A percentile compares a stretch with the other conserved stretches of the same genome.
These are phyloP conservation scores for Pluteus cervinus DNA, from an alignment of 768 basidiomycete species.

Conservation along the genomic window DNA sequence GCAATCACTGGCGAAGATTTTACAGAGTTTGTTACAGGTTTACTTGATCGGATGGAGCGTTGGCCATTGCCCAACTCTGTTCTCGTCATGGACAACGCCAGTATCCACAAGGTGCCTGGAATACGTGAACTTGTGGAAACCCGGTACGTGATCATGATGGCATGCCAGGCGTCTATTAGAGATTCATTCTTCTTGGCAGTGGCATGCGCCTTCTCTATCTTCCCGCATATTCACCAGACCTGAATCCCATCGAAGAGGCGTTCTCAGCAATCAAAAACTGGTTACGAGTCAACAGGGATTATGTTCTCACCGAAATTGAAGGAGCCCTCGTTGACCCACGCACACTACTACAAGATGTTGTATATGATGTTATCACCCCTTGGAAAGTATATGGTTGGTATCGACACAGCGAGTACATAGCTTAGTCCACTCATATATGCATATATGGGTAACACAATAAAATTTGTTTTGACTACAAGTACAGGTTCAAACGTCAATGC, in stretches of 20 bases:
- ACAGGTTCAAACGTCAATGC: too few species aligned
- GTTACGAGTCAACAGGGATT: slow-evolving; percentile 15
- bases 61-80: slow-evolving; percentile 21
- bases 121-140: slow-evolving; percentile 14
- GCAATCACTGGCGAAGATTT: slow-evolving; percentile 18
- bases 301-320: slow-evolving; percentile 10
- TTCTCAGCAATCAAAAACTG: slow-evolving; percentile 20
- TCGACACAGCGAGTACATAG: slow-evolving; percentile 17
- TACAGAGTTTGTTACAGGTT: slow-evolving; percentile 11
- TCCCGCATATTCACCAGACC: slow-evolving; percentile 26
- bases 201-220: slow-evolving; percentile 22
- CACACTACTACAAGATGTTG: slow-evolving; percentile 18
- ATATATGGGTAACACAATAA: too few species aligned
- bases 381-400: slow-evolving; percentile 22
- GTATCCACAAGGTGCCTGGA: slow-evolving; percentile 21
- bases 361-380: slow-evolving; percentile 16
- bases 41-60: slow-evolving; percentile 24
- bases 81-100: slow-evolving; percentile 27
- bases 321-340: slow-evolving; percentile 13
- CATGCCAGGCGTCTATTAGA: not conserved
- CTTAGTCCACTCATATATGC: too few species aligned
- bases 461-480: too few species aligned
- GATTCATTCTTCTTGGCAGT: slow-evolving; percentile 2
- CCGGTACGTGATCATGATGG: slow-evolving; percentile 5
- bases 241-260: slow-evolving; percentile 25